Evolutionary conservation across 1,139 yeast species (phyloP), one percentile per base, ranked within the genome.

Genomic region (Suhomyces panamericanus): DNA sequence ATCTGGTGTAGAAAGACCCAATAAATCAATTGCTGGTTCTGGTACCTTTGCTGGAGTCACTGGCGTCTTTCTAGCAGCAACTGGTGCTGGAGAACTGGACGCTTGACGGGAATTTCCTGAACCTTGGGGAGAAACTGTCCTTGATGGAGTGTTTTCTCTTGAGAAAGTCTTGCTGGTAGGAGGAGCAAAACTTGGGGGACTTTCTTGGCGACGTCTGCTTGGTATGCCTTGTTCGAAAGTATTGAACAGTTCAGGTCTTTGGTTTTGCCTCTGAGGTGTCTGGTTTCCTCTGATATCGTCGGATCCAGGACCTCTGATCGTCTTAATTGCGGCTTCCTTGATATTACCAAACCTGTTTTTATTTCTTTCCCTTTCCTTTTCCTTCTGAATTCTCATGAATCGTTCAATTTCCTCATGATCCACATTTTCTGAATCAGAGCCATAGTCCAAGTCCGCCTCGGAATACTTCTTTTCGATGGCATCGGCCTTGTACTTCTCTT

Each of bases 401-500:
- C 59, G 54, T 40, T 67, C 65, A 51, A 77, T 73, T 32, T 71
- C 73, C 6, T 69, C 77, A 27, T 60, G 63, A 46, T 77, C 69
- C 46, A 77, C 66, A 47, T 77, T 72, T 26, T 72, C 78, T 30
- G 69, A 71, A 48, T 72, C 78, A 0, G 69, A 60, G 3, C 77
- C 82, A 51, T 71, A 70, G 41, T 54, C 49, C 41, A 48, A 42
- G 27, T 73, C 77, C 9, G 59, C 57, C 3, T 60, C 73, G 2
- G 39, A 62, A 31, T 53, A 53, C 46, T 62, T 67, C 33, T 72
- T 68, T 42, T 73, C 75, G 1, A 62, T 39, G 4, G 76, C 76
- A 32, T 65, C 67, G n/a, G 59, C 58, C 47, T 75, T 78, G 58
- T 80, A 77, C 55, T 59, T 71, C 38, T 66, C 73, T 56, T 78